phyloP scores from a whole-genome alignment of 2,329 filamentous ascomycete genomes.

The Pseudogymnoascus sp. region DNA sequence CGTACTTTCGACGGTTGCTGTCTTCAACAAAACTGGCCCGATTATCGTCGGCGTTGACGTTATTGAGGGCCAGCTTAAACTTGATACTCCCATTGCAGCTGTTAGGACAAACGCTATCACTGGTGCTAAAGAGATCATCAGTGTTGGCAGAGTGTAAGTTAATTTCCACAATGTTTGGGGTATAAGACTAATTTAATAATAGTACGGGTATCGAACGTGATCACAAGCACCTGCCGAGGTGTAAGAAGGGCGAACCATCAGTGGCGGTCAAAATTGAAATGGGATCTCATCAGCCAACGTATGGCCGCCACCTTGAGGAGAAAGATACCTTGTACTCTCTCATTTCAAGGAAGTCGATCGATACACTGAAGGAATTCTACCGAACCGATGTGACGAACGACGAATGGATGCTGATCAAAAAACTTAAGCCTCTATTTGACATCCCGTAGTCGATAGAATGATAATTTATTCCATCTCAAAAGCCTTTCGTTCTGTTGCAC shows the following conservation, averaged over 20 bases:
- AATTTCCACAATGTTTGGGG: not conserved
- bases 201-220: constrained; percentile 96
- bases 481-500: not conserved
- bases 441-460: constrained; percentile 38
- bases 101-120: constrained; percentile 77
- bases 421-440: constrained; percentile 92
- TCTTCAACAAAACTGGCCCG: constrained; percentile 97
- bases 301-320: constrained; percentile 93
- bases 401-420: constrained; percentile 91
- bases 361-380: constrained; percentile 95
- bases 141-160: constrained; percentile 69
- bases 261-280: constrained; percentile 97
- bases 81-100: constrained; percentile 84
- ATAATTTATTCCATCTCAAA: constrained; percentile 1
- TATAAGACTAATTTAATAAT: constrained; percentile 22
- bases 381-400: constrained; percentile 79
- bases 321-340: constrained; percentile 79
- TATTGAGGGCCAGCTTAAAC: constrained; percentile 74
- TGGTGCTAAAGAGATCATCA: constrained; percentile 74
- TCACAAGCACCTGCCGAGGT: constrained; percentile 86
- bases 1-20: constrained; percentile 77
- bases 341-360: constrained; percentile 82
- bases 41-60: constrained; percentile 96
- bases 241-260: constrained; percentile 94
- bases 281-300: constrained; percentile 84